Base-by-base conservation (phyloP, 2,329 filamentous ascomycete species). In the Aspergillus pseudoterreus region DNA sequence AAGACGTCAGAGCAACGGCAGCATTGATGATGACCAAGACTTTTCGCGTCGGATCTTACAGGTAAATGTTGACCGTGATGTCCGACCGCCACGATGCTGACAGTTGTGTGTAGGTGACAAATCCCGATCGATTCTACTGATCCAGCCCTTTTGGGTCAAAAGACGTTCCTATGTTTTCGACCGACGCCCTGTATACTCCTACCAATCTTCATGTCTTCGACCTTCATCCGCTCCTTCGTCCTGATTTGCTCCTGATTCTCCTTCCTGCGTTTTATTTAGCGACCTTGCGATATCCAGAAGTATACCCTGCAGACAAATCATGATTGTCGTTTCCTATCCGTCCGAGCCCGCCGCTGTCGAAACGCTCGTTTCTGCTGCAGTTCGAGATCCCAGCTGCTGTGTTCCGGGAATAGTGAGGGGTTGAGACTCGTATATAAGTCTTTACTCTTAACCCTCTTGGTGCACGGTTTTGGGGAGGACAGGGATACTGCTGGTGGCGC, bases 1-100 rank as follows among this genome's bases (percentile, higher is more conserved):
- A 62, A 82, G 90, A 67, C 84, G 92, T 72, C 82, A 92, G 76
- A 96, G 92, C 74, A 90, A 94, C 65, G 92, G 92, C 61, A 96
- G 92, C 72, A 96, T 97, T 71, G 92, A 92, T 47, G 92, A 97
- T 71, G 95, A 96, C 74, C 85, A 95, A 74, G 92, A 97, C 71
- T 97, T 96, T 76, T 96, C 92, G 57, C 85, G 92, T 75, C 88
- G 89, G 75, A 96, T 97, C 73, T 82, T 97, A 67, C 89, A 95
- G 84, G 92, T 95, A 81, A 60, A 82, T 76, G 43, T 9, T 9
- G 11, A 44, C 24, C 4, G 5, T 43, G 4, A 9, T 45, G 12
- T 2, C 9, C 15, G 21, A 12, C 22, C 19, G 21, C 11, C 14
- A 5, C 3, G 15, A 9, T 12, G 15, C 14, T 45, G 24, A 27